Conservation (phyloP, 176 grass and related monocot species). For the Alloteropsis semialata region DNA sequence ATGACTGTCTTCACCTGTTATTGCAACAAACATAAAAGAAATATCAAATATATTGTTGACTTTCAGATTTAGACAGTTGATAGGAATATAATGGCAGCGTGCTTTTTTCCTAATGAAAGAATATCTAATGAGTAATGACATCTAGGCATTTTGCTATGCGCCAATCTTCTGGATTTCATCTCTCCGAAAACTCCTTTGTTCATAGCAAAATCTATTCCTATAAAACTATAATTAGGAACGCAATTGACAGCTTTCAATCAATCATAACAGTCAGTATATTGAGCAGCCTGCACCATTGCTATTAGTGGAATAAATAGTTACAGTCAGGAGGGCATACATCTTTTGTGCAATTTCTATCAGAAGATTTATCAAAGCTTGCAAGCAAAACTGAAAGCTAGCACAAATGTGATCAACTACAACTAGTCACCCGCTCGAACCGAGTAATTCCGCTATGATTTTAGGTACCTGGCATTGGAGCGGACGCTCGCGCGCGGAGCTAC, state of each 20-base stretch:
- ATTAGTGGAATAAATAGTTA: neutral
- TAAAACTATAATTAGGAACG: neutral
- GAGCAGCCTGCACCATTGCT: neutral
- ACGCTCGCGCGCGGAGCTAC: constrained; percentile 79
- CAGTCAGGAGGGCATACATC: neutral
- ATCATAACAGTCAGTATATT: neutral
- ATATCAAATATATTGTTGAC: neutral
- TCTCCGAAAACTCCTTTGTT: neutral
- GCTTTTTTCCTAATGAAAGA: neutral
- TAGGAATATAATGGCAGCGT: neutral
- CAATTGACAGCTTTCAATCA: neutral
- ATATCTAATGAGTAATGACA: neutral
- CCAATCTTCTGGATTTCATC: neutral
- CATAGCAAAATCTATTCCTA: neutral
- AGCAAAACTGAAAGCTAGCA: neutral
- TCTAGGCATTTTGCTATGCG: neutral
- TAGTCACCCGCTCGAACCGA: neutral
- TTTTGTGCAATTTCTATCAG: neutral
- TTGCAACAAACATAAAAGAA: neutral
- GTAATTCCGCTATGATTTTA: neutral
- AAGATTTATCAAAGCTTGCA: neutral
- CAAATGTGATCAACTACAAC: neutral
- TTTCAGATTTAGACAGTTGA: neutral
- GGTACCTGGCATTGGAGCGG: constrained; percentile 82
- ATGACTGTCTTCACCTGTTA: neutral